These are phyloP conservation scores for Colletotrichum godetiae DNA, from an alignment of 2,329 filamentous ascomycete genomes.

Conservation along the genomic window DNA sequence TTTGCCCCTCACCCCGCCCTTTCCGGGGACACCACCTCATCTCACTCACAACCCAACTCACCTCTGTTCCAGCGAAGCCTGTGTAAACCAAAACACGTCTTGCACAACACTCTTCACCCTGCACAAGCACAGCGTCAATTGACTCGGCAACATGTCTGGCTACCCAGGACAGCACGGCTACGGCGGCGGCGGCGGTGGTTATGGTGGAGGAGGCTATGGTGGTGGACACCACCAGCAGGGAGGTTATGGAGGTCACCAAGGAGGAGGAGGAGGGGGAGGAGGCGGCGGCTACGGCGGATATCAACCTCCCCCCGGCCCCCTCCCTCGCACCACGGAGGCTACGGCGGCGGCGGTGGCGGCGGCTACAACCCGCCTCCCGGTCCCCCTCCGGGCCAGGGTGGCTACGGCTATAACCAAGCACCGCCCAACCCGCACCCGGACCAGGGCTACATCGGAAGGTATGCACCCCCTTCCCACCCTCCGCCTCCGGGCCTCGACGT, in stretches of 20 bases:
- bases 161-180: constrained; percentile 54
- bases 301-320: constrained; percentile 41
- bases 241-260: constrained; percentile 33
- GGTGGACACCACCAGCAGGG: constrained; percentile 36
- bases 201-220: constrained; percentile 38
- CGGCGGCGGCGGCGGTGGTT: constrained; percentile 41
- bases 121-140: background rate
- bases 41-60: constrained; percentile 21
- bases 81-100: constrained; percentile 1
- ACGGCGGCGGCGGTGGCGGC: constrained; percentile 33
- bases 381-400: constrained; percentile 41
- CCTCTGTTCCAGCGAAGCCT: background rate
- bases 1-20: constrained; percentile 25
- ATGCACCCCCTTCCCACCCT: constrained; percentile 48
- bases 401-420: constrained; percentile 42
- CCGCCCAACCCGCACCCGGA: constrained; percentile 37
- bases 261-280: constrained; percentile 10
- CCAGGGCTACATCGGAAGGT: constrained; percentile 37
- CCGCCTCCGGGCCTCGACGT: constrained; percentile 56
- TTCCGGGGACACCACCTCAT: background rate
- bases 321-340: constrained; percentile 39
- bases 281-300: constrained; percentile 46
- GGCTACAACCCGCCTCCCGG: constrained; percentile 35
- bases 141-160: constrained; percentile 42
- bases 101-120: background rate